phyloP scores from a whole-genome alignment of 257 asterid genomes.

The Marsdenia floribunda region DNA sequence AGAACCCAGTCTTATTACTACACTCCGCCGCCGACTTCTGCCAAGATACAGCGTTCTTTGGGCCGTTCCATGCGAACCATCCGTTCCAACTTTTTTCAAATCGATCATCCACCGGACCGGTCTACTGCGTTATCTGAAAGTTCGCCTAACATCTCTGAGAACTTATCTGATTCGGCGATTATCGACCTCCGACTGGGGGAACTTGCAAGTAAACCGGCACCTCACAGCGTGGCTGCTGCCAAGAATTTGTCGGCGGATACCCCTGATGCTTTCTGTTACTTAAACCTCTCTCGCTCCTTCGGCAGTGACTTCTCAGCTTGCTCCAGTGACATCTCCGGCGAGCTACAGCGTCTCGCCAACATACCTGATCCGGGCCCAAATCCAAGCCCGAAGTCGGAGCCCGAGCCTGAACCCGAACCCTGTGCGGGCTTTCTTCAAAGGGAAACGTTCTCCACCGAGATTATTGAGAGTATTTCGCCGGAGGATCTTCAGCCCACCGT shows the following conservation, averaged over 20 bases:
- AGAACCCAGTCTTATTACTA: constrained; percentile 26
- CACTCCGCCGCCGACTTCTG: constrained; percentile 31
- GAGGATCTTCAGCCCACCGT: constrained; percentile 91
- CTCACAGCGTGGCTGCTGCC: constrained; percentile 5
- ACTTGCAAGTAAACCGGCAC: constrained; percentile 43
- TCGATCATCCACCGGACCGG: constrained; percentile 27
- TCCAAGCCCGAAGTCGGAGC: constrained; percentile 12
- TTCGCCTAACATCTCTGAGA: constrained; percentile 36
- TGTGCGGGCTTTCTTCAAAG: constrained; percentile 70
- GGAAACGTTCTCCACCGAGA: constrained; percentile 77
- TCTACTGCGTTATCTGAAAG: constrained; percentile 5
- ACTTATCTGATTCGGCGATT: constrained; percentile 64
- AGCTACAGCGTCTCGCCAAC: constrained; percentile 73
- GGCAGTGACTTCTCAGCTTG: constrained; percentile 81
- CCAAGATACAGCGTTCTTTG: constrained; percentile 26
- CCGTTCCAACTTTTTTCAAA: constrained; percentile 51
- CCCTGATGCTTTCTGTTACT: constrained; percentile 30
- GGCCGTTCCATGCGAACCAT: constrained; percentile 55
- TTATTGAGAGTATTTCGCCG: constrained; percentile 76
- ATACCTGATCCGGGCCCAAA: constrained; percentile 39
- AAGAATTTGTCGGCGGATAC: constrained; percentile 32
- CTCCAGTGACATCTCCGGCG: constrained; percentile 90
- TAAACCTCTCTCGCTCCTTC: constrained; percentile 58
- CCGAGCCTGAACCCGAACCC: constrained; percentile 53
- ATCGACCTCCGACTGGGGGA: constrained; percentile 66